These are phyloP conservation scores for Perkinsus chesapeaki DNA, from an alignment of 169 alveolate species.

Conservation along the genomic window DNA sequence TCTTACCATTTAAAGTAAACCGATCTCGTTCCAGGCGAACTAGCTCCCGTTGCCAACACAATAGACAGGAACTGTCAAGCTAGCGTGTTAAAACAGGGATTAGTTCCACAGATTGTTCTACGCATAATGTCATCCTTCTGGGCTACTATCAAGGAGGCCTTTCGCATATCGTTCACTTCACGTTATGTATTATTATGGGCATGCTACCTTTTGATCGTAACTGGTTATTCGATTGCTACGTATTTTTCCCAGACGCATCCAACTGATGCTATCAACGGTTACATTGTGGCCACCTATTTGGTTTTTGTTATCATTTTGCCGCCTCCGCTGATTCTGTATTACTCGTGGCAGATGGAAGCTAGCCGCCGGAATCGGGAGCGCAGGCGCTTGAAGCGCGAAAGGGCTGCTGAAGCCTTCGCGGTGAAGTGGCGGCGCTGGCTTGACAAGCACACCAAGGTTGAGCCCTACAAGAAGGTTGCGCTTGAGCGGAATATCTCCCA, in stretches of 20 bases:
- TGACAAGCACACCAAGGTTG: not conserved
- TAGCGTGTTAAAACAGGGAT: not conserved
- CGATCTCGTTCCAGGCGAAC: too few relatives aligned
- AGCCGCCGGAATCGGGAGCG: not conserved
- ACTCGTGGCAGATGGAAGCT: not conserved
- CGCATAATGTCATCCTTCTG: not conserved
- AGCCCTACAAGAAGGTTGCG: not conserved
- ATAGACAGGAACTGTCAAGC: not conserved
- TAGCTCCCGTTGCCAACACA: too few relatives aligned
- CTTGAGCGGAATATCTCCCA: not conserved
- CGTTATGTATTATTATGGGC: not conserved
- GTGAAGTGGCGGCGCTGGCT: not conserved
- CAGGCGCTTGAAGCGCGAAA: not conserved
- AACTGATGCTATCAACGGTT: slow-evolving; percentile 3
- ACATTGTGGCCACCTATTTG: not conserved
- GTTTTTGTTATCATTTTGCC: not conserved
- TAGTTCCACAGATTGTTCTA: not conserved
- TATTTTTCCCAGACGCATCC: not conserved
- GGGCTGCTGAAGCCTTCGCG: not conserved
- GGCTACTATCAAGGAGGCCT: not conserved
- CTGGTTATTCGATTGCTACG: not conserved
- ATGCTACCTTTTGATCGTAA: not conserved
- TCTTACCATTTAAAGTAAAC: too few relatives aligned
- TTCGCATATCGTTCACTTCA: not conserved
- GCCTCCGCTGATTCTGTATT: not conserved